Conservation (phyloP, 768 basidiomycete species). For the Suillus fuscotomentosus region DNA sequence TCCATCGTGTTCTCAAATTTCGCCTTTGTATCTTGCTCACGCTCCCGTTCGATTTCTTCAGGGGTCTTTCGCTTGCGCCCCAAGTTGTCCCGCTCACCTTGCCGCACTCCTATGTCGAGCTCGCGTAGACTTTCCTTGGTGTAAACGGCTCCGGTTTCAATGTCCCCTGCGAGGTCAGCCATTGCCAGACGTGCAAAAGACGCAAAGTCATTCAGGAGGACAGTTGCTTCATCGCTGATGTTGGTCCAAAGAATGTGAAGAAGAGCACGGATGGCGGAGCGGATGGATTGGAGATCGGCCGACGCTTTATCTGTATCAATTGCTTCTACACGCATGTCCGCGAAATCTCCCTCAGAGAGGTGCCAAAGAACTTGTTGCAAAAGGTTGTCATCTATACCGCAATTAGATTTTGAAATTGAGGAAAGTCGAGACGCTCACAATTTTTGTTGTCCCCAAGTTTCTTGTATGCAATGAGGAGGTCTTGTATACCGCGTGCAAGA, state of each 20-base stretch:
- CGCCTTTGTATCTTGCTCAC: conserved; percentile 43
- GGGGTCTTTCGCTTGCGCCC: conserved; percentile 52
- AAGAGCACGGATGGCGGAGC: conserved; percentile 47
- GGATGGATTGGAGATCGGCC: conserved; percentile 50
- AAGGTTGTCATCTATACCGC: conserved; percentile 52
- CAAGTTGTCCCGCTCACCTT: conserved; percentile 55
- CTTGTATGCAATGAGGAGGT: conserved; percentile 59
- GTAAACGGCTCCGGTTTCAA: conserved; percentile 49
- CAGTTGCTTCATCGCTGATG: conserved; percentile 49
- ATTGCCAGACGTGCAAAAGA: conserved; percentile 64
- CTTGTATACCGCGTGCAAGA: conserved; percentile 48
- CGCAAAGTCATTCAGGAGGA: conserved; percentile 58
- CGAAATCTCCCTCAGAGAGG: conserved; percentile 52
- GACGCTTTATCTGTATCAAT: conserved; percentile 44
- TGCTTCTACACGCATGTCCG: conserved; percentile 34
- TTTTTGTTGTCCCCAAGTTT: conserved; percentile 56
- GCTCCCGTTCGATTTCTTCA: conserved; percentile 38
- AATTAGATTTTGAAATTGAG: background rate
- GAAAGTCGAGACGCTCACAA: conserved; percentile 31
- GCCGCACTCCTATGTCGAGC: conserved; percentile 57
- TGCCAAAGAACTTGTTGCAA: conserved; percentile 69
- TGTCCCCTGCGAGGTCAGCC: conserved; percentile 61
- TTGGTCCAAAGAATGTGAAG: conserved; percentile 53
- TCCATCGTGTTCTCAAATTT: conserved; percentile 72
- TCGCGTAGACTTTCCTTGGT: conserved; percentile 54